Base-by-base conservation (phyloP, 768 basidiomycete species). In the Auricularia heimuer region DNA sequence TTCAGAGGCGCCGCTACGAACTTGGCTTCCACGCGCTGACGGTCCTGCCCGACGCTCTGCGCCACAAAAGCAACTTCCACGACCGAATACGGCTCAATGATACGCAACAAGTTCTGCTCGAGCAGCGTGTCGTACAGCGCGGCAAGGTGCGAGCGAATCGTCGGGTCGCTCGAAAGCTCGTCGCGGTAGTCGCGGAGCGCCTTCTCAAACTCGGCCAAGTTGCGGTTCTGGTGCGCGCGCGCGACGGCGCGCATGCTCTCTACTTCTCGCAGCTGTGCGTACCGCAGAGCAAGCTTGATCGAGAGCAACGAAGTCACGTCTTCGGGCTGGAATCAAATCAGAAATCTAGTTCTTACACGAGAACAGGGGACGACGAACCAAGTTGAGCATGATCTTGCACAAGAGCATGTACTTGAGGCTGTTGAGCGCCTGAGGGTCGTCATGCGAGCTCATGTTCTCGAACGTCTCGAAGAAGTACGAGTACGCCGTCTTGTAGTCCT, bases 401-500 rank as follows among this genome's bases (percentile, higher is more conserved):
- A 98, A 75, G 16, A 98, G 81, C 96, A 98, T 97, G 76, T 99
- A 98, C 76, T 99, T 98, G 68, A 99, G 79, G 3, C 94, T 94
- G 1, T 83, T 85, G 21, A 97, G 79, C 0, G 94, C 93, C 44
- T 77, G 68, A 51, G 85, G 83, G 68, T 92, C 88, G 21, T 89
- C 94, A 65, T 93, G 89, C 1, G 85, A 74, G 51, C 85, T 85
- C 68, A 94, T 79, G 62, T 87, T 94, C 76, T 99, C 97, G 68
- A 98, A 98, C 2, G 94, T 88, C 76, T 98, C 96, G 70, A 92
- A 94, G 77, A 98, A 98, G 78, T 98, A 99, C 0, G 92, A 94
- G 75, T 97, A 97, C 24, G 87, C 96, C 0, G 96, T 99, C 65
- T 85, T 95, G 75, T 97, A 98, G 76, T 98, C 96, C 73, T 95